Conservation (phyloP, 2,329 filamentous ascomycete genomes). For the Teratosphaeria zuluensis region DNA sequence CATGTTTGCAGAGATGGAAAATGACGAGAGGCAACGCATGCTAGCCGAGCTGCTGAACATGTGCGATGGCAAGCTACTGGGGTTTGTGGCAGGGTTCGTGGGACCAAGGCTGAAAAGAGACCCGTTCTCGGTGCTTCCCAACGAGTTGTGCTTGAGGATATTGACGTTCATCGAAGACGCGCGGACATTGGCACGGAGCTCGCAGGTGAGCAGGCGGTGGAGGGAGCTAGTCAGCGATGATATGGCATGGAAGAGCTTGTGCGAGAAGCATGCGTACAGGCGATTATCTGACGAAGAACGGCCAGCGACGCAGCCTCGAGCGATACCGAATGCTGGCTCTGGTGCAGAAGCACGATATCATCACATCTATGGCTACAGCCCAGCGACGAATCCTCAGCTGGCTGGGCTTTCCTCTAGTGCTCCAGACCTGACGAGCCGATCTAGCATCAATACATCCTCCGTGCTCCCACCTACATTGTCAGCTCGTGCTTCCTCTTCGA, state of each 20-base stretch:
- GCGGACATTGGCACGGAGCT: slow-evolving; percentile 82
- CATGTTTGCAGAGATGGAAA: slow-evolving; percentile 69
- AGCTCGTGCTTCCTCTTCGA: slow-evolving; percentile 28
- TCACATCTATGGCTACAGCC: slow-evolving; percentile 20
- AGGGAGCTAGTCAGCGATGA: slow-evolving; percentile 88
- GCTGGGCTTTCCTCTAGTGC: slow-evolving; percentile 36
- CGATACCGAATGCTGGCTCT: slow-evolving; percentile 10
- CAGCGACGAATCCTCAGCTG: slow-evolving; percentile 19
- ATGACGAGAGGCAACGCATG: slow-evolving; percentile 67
- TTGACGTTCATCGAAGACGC: slow-evolving; percentile 96
- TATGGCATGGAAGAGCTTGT: slow-evolving; percentile 96
- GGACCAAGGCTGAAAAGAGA: slow-evolving; percentile 92
- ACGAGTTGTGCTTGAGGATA: slow-evolving; percentile 87
- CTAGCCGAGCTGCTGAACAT: slow-evolving; percentile 83
- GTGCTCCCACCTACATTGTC: slow-evolving; percentile 17
- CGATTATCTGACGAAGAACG: slow-evolving; percentile 38
- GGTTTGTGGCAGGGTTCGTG: slow-evolving; percentile 93
- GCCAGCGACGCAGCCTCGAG: slow-evolving; percentile 10
- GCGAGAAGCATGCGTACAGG: slow-evolving; percentile 87
- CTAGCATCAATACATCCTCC: slow-evolving; percentile 13
- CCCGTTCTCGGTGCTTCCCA: slow-evolving; percentile 82
- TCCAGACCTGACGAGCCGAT: slow-evolving; percentile 33
- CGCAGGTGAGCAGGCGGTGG: slow-evolving; percentile 94
- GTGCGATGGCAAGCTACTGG: slow-evolving; percentile 89
- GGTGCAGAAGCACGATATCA: slow-evolving; percentile 11